Evolutionary conservation across 2,329 filamentous ascomycete species (phyloP).

Genomic region (Mollisiaceae sp.): DNA sequence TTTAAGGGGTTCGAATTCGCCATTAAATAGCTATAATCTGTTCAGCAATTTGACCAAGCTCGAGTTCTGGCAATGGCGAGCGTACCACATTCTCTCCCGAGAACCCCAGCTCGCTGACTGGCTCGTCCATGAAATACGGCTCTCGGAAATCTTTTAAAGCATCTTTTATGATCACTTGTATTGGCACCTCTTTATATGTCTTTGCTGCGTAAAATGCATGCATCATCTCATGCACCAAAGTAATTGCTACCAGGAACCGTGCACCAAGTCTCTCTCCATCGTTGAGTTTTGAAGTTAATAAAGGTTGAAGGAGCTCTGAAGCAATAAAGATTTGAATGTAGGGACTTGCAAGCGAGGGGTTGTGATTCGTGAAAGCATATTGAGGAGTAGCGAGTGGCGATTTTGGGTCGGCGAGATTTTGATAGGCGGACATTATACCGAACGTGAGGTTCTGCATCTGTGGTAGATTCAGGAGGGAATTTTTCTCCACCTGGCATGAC

Average conservation of each 20-base stretch:
- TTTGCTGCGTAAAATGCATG: not conserved
- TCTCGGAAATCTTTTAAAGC: not conserved
- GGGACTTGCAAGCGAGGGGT: not conserved
- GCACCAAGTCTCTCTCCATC: constrained; percentile 5
- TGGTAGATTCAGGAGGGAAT: not conserved
- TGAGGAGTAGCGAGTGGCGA: not conserved
- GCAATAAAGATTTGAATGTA: not conserved
- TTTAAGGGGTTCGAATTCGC: not conserved
- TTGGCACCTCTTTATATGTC: not conserved
- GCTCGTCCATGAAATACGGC: constrained; percentile 4
- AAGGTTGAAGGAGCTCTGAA: not conserved
- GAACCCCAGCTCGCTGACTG: not conserved
- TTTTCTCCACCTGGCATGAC: not conserved
- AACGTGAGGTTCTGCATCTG: not conserved
- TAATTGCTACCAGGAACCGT: not conserved
- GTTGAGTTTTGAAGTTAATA: not conserved
- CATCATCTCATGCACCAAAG: constrained; percentile 3
- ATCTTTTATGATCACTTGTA: not conserved
- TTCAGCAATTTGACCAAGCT: not conserved
- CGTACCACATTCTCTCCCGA: constrained; percentile 7
- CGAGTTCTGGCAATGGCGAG: not conserved
- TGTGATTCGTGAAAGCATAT: not conserved
- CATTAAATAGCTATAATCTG: not conserved
- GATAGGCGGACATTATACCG: not conserved
- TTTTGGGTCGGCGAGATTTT: not conserved